Evolutionary conservation across 2,329 filamentous ascomycete species (phyloP), one percentile per base, ranked within the genome.

Genomic region (Aspergillus pseudotamarii): DNA sequence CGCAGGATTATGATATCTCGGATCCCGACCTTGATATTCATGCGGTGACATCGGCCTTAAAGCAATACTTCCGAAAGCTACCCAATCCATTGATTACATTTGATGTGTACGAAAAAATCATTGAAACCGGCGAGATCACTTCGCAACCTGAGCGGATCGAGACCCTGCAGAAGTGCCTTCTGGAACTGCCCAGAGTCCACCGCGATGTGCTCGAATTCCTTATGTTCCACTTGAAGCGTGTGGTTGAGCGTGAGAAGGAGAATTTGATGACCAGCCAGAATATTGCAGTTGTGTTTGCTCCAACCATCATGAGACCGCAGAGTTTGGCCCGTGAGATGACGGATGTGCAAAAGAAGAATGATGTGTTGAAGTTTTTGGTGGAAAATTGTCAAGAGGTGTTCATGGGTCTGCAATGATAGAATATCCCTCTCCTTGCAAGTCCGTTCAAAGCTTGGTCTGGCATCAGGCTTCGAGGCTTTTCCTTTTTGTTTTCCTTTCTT

Each of bases 211-310:
- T 99, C 9, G 93, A 97, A 76, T 97, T 96, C 76, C 84, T 99
- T 65, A 89, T 98, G 76, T 95, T 96, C 83, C 95, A 99, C 82
- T 85, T 99, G 70, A 90, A 89, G 69, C 88, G 93, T 64, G 94
- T 99, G 45, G 91, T 96, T 62, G 85, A 89, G 70, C 88, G 91
- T 67, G 91, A 96, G 75, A 86, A 86, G 45, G 91, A 96, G 76
- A 98, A 98, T 74, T 79, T 97, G 77, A 99, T 99, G 95, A 97
- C 93, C 28, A 92, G 94, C 61, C 92, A 96, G 80, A 99, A 99
- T 75, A 82, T 98, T 65, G 93, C 95, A 4, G 95, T 99, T 48
- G 95, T 99, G 43, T 99, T 99, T 76, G 95, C 95, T 10, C 95
- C 95, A 9, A 99, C 95, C 1, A 96, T 99, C 71, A 96, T 99